Base-by-base conservation (phyloP, 2,329 filamentous ascomycete species). In the Monosporascus cannonballus region DNA sequence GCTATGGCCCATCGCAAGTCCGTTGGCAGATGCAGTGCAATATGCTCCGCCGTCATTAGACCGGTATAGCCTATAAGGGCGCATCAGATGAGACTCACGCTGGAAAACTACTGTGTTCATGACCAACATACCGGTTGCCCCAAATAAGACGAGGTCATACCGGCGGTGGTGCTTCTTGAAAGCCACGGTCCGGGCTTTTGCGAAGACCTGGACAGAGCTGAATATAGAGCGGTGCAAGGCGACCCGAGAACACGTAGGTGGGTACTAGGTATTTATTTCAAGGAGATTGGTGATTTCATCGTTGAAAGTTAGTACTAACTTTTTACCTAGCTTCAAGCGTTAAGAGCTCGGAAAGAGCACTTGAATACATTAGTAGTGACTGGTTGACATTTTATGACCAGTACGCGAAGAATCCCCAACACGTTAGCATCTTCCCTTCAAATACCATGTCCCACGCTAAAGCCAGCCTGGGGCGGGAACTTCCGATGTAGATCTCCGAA, bases 141-240 rank as follows among this genome's bases (percentile, higher is more conserved):
- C 81, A 54, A 81, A 76, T 30, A 84, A 69, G 39, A 84, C 74
- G 17, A 84, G 30, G 64, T 84, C 80, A 63, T 83, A 84, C 57
- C 76, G 74, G 41, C 80, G 77, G 47, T 63, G 65, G 56, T 83
- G 79, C 17, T 77, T 67, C 56, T 75, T 77, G 56, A 73, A 67
- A 11, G 76, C 51, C 77, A 81, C 80, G 30, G 45, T 59, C 27
- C 27, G 27, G 27, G 11, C 3, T 9, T 17, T 41, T 39, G 48
- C 39, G 37, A 18, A 30, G 37, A 27, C 14, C 17, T 8, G 15
- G 4, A 17, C 15, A 8, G 42, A 38, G 42, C 18, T 25, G 36
- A 17, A 25, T 9, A 30, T 3, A 30, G 27, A 3, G 27, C 27
- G 9, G 9, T 30, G 27, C 27, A 30, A 11, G 9, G 27, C 27